phyloP scores from a whole-genome alignment of 2,329 filamentous ascomycete genomes.

The Cladosporium velox region DNA sequence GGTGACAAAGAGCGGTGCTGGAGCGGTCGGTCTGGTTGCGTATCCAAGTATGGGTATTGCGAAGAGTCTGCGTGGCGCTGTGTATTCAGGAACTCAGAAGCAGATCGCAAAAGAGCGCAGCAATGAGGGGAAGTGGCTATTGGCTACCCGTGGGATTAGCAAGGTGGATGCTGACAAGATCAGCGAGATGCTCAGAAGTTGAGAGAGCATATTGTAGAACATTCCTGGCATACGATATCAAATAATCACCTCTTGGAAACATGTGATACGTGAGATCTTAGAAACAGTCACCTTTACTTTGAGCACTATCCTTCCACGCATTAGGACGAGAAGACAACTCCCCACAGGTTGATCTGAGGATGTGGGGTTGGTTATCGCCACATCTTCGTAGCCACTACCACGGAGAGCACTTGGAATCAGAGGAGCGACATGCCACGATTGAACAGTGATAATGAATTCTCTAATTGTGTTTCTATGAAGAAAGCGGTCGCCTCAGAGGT shows the following conservation, averaged over 20 bases:
- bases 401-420: too few relatives aligned
- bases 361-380: too few relatives aligned
- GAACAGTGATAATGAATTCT: neutral
- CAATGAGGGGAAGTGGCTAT: neutral
- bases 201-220: neutral
- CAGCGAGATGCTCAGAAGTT: neutral
- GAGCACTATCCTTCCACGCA: too few relatives aligned
- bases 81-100: neutral
- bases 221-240: neutral
- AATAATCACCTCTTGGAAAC: neutral
- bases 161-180: neutral
- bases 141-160: neutral
- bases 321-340: neutral
- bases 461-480: neutral
- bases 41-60: too few relatives aligned
- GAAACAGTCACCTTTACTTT: too few relatives aligned
- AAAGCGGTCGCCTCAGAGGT: constrained; percentile 13
- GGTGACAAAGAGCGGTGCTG: too few relatives aligned
- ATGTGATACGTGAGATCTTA: too few relatives aligned
- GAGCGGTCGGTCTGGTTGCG: too few relatives aligned
- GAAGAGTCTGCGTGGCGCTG: neutral
- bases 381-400: too few relatives aligned
- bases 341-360: neutral
- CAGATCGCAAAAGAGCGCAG: neutral
- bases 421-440: too few relatives aligned